Percentiles rank a stretch among this genome's conserved stretches.
Conservation (phyloP, 1,284 basidiomycete species). For the Ustilago crameri region DNA sequence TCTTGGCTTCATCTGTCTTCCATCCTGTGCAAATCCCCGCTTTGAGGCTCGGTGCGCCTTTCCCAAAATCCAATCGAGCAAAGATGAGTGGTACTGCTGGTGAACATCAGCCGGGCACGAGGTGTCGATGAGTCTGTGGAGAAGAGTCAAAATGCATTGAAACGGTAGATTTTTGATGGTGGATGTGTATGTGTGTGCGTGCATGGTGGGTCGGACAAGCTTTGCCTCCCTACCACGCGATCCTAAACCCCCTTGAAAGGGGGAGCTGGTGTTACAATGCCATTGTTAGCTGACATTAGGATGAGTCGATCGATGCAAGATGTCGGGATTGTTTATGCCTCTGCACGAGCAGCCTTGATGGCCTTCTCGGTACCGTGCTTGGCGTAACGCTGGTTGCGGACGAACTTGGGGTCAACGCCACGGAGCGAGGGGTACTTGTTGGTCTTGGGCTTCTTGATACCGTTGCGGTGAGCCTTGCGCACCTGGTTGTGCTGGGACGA, state of each 20-base stretch:
- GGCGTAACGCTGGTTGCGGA: slow-evolving; percentile 83
- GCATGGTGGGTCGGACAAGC: too few relatives aligned
- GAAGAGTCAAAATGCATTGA: slow-evolving; percentile 1
- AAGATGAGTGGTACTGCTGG: too few relatives aligned
- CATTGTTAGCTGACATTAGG: background rate
- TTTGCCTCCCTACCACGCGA: background rate
- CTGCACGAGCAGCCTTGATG: slow-evolving; percentile 52
- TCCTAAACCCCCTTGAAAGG: background rate
- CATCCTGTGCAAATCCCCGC: too few relatives aligned
- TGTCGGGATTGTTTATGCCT: slow-evolving; percentile 28
- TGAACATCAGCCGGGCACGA: too few relatives aligned
- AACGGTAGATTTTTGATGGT: slow-evolving; percentile 2
- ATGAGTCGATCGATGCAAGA: background rate
- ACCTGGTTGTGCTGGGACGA: slow-evolving; percentile 69
- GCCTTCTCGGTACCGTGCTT: slow-evolving; percentile 79
- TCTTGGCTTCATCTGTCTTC: too few relatives aligned
- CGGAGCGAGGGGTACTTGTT: slow-evolving; percentile 84
- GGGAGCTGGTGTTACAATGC: slow-evolving; percentile 20
- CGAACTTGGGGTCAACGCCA: slow-evolving; percentile 92
- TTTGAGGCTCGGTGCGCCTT: too few relatives aligned
- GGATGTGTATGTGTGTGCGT: slow-evolving; percentile 1
- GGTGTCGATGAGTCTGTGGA: too few relatives aligned
- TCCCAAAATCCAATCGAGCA: too few relatives aligned
- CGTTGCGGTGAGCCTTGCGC: slow-evolving; percentile 96
- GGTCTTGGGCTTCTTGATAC: slow-evolving; percentile 71